phyloP scores from a whole-genome alignment of 768 basidiomycete genomes.

The Kwoniella newhampshirensis region DNA sequence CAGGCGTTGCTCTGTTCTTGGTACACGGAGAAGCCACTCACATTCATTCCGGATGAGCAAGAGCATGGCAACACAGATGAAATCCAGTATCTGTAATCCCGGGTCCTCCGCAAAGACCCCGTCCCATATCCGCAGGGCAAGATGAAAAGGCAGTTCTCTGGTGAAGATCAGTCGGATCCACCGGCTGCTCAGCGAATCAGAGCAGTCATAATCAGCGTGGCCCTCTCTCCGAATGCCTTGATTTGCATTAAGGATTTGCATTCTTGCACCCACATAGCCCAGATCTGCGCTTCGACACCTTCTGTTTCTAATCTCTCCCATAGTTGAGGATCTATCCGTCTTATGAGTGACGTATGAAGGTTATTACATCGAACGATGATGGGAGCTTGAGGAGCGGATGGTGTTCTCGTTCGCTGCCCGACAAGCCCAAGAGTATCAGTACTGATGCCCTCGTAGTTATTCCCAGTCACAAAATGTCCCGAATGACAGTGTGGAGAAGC shows the following conservation, averaged over 20 bases:
- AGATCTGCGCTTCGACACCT: conserved; percentile 93
- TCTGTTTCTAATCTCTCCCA: conserved; percentile 71
- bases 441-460: too few relatives aligned
- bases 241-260: too few relatives aligned
- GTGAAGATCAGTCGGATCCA: conserved; percentile 94
- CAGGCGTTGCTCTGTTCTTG: too few relatives aligned
- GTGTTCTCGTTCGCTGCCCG: conserved; percentile 58
- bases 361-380: conserved; percentile 79
- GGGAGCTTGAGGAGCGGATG: conserved; percentile 62
- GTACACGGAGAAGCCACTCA: conserved; percentile 57
- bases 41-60: conserved; percentile 86
- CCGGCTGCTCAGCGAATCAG: too few relatives aligned
- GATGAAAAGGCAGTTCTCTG: conserved; percentile 77
- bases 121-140: conserved; percentile 91
- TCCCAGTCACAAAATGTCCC: too few relatives aligned
- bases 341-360: conserved; percentile 72
- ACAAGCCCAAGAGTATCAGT: too few relatives aligned
- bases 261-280: conserved; percentile 74
- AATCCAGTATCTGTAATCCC: conserved; percentile 71
- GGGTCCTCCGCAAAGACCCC: conserved; percentile 86
- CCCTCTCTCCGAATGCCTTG: too few relatives aligned
- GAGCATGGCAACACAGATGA: conserved; percentile 92
- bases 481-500: not conserved
- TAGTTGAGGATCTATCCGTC: conserved; percentile 74
- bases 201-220: too few relatives aligned